A percentile compares a stretch with the other conserved stretches of the same genome.
These are phyloP conservation scores for Entomortierella chlamydospora DNA, from an alignment of 192 early-diverging fungal species.

Conservation along the genomic window DNA sequence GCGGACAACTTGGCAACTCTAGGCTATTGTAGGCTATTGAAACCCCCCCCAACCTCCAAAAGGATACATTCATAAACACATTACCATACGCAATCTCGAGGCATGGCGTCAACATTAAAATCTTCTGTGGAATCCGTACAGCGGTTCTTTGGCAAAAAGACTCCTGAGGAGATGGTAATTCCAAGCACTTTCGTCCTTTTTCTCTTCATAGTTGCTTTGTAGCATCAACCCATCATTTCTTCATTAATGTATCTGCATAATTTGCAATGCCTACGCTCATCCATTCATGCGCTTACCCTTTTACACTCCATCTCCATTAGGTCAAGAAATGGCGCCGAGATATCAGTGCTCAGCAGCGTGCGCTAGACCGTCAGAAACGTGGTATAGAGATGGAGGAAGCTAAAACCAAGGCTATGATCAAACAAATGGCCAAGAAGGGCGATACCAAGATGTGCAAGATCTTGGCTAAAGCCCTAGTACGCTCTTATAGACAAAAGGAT, in stretches of 20 bases:
- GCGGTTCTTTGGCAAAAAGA: slow-evolving; percentile 70
- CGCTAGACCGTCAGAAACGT: slow-evolving; percentile 84
- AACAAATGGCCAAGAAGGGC: slow-evolving; percentile 89
- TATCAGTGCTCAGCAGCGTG: slow-evolving; percentile 87
- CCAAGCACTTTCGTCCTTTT: too few relatives aligned
- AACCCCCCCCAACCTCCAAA: too few relatives aligned
- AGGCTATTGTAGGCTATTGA: too few relatives aligned
- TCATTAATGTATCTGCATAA: too few relatives aligned
- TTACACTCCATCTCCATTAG: slow-evolving; percentile 42
- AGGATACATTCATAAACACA: too few relatives aligned
- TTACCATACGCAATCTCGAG: too few relatives aligned
- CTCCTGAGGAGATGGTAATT: slow-evolving; percentile 70
- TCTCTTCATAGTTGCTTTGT: too few relatives aligned
- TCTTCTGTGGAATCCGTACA: slow-evolving; percentile 57
- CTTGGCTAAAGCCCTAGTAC: slow-evolving; percentile 88
- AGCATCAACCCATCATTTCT: slow-evolving; percentile 1
- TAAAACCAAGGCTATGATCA: slow-evolving; percentile 83
- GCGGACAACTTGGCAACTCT: too few relatives aligned
- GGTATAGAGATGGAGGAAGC: slow-evolving; percentile 85
- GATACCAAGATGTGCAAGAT: slow-evolving; percentile 78
- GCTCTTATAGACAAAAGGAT: slow-evolving; percentile 81
- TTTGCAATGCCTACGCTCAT: background rate
- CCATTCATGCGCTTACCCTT: background rate
- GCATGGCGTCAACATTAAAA: slow-evolving; percentile 52
- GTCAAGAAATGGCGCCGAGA: slow-evolving; percentile 92